Evolutionary conservation across 2,329 filamentous ascomycete species (phyloP).

Genomic region (Bipolaris zeicola): DNA sequence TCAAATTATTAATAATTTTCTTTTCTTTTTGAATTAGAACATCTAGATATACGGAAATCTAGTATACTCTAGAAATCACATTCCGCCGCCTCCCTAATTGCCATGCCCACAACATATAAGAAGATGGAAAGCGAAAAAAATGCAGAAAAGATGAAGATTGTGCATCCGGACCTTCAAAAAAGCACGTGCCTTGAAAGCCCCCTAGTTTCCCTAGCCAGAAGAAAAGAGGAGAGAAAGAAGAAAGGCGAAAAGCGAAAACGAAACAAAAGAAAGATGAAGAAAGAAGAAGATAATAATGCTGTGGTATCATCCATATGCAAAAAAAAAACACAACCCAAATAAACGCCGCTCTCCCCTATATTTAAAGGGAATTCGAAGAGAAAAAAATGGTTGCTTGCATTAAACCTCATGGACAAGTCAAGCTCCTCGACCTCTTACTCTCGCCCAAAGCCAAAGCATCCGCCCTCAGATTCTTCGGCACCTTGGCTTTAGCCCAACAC

Average conservation of each 20-base stretch:
- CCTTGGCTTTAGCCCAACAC: constrained; percentile 48
- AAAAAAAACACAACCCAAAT: not conserved
- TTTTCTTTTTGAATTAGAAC: not conserved
- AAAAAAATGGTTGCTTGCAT: not conserved
- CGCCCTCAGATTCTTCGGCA: constrained; percentile 35
- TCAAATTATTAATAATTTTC: not conserved
- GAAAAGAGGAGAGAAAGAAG: not conserved
- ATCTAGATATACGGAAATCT: not conserved
- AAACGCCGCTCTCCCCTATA: not conserved
- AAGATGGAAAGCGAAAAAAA: not conserved
- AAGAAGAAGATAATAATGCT: constrained; percentile 8
- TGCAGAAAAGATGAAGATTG: not conserved
- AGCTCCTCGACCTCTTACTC: constrained; percentile 32
- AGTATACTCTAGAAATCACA: not conserved
- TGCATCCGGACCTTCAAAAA: not conserved
- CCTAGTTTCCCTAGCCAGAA: not conserved
- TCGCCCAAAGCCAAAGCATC: constrained; percentile 24
- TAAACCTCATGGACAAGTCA: constrained; percentile 33
- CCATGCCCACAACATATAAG: not conserved
- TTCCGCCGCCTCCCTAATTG: not conserved
- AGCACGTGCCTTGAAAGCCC: too few relatives aligned
- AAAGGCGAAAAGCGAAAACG: not conserved
- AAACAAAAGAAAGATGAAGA: not conserved
- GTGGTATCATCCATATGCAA: constrained; percentile 22
- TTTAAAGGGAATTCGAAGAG: not conserved